These are phyloP conservation scores for Aspergillus nidulans DNA, from an alignment of 495 filamentous ascomycete species.

Conservation along the genomic window DNA sequence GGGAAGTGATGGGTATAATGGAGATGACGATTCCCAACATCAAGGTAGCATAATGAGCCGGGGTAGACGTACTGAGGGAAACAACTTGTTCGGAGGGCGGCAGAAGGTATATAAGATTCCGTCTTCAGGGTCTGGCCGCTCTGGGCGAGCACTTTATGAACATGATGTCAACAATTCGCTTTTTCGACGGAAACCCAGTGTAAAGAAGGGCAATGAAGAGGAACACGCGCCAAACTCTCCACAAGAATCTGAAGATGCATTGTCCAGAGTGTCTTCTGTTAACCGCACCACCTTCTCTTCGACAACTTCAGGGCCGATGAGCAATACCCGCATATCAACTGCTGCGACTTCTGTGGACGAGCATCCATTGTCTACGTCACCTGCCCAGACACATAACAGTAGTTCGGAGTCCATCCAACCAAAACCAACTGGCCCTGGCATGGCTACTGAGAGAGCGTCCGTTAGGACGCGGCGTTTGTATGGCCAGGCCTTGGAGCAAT, in stretches of 20 bases:
- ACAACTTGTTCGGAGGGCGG: conserved; percentile 89
- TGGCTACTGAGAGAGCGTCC: conserved; percentile 42
- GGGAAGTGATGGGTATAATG: conserved; percentile 52
- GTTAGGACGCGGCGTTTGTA: conserved; percentile 76
- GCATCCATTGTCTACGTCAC: conserved; percentile 52
- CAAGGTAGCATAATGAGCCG: conserved; percentile 77
- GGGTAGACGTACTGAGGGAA: conserved; percentile 80
- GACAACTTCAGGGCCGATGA: conserved; percentile 67
- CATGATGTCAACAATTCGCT: conserved; percentile 74
- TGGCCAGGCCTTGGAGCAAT: conserved; percentile 75
- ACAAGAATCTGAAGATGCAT: conserved; percentile 53
- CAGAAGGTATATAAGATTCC: conserved; percentile 96
- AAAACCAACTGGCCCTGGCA: conserved; percentile 30
- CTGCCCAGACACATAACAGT: conserved; percentile 15
- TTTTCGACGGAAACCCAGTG: conserved; percentile 67
- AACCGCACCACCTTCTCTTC: conserved; percentile 86
- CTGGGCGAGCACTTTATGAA: conserved; percentile 77
- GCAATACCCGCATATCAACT: conserved; percentile 71
- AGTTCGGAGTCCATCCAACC: not conserved
- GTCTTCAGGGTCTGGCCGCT: conserved; percentile 31
- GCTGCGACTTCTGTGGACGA: conserved; percentile 92
- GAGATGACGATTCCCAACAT: conserved; percentile 63
- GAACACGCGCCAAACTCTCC: not conserved
- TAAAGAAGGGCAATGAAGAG: conserved; percentile 51
- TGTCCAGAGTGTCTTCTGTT: conserved; percentile 60